phyloP scores from a whole-genome alignment of 345 rosid species.

The Boechera stricta region DNA sequence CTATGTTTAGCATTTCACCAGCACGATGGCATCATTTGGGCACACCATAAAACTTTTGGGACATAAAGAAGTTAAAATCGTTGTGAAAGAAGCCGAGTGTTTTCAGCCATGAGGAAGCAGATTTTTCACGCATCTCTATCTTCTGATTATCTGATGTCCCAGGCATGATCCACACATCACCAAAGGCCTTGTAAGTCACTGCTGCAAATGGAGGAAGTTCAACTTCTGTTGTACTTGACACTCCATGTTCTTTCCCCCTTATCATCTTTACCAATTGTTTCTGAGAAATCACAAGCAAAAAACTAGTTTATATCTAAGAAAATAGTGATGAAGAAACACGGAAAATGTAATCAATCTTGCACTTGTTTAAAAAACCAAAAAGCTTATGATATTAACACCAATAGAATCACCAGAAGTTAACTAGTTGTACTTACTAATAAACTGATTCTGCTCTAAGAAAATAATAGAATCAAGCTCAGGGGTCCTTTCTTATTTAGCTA shows the following conservation, averaged over 20 bases:
- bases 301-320: slow-evolving; percentile 7
- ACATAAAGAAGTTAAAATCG: slow-evolving; percentile 53
- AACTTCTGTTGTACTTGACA: not conserved
- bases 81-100: slow-evolving; percentile 46
- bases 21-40: not conserved
- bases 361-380: not conserved
- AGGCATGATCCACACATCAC: slow-evolving; percentile 48
- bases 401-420: not conserved
- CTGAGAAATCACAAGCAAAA: slow-evolving; percentile 26
- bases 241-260: slow-evolving; percentile 12
- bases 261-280: not conserved
- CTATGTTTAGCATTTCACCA: not conserved
- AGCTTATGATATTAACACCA: not conserved
- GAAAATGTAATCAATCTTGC: slow-evolving; percentile 9
- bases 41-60: slow-evolving; percentile 4
- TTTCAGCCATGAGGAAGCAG: slow-evolving; percentile 49
- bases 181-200: slow-evolving; percentile 48
- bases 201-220: slow-evolving; percentile 49
- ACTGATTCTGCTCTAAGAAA: not conserved
- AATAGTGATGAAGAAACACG: not conserved
- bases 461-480: not conserved
- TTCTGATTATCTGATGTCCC: slow-evolving; percentile 31
- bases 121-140: slow-evolving; percentile 9
- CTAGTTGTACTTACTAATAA: not conserved
- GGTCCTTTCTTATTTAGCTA: not conserved